Conservation (phyloP, 495 filamentous ascomycete genomes). For the Astrocystis sublimbata region DNA sequence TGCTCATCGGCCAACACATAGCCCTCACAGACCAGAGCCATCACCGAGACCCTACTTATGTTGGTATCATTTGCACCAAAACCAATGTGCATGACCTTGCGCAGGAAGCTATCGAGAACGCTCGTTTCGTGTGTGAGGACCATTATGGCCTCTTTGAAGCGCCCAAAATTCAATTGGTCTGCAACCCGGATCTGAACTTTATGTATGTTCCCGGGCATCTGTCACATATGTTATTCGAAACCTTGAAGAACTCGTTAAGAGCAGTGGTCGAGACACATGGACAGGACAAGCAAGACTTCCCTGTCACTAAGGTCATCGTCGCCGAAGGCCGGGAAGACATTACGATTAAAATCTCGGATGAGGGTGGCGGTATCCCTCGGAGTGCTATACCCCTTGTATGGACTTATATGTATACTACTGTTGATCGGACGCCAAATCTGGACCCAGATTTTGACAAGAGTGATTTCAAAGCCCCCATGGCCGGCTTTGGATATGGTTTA, state of each 20-base stretch:
- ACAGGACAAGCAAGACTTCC: slow-evolving; percentile 91
- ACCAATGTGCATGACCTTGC: slow-evolving; percentile 96
- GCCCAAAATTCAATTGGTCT: slow-evolving; percentile 94
- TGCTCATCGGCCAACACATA: slow-evolving; percentile 98
- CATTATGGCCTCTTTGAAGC: slow-evolving; percentile 98
- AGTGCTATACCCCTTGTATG: slow-evolving; percentile 92
- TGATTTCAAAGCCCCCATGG: slow-evolving; percentile 99
- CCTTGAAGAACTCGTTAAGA: slow-evolving; percentile 94
- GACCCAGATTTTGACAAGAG: slow-evolving; percentile 99
- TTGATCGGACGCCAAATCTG: slow-evolving; percentile 89
- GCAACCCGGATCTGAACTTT: slow-evolving; percentile 88
- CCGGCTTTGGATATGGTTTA: slow-evolving; percentile 94
- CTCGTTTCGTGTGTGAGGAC: slow-evolving; percentile 96
- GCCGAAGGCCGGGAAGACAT: slow-evolving; percentile 98
- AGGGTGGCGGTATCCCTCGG: slow-evolving; percentile 92
- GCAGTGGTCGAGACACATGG: slow-evolving; percentile 96
- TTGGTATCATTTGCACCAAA: slow-evolving; percentile 98
- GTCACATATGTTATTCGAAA: slow-evolving; percentile 99
- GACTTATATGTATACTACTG: slow-evolving; percentile 99
- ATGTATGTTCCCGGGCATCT: slow-evolving; percentile 99
- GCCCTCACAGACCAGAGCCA: slow-evolving; percentile 91
- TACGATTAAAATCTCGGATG: slow-evolving; percentile 95
- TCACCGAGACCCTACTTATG: slow-evolving; percentile 84
- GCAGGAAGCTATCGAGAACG: slow-evolving; percentile 96
- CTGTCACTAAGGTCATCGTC: slow-evolving; percentile 94